Percentiles rank a stretch among this genome's conserved stretches.
These are phyloP conservation scores for Penicillium palitans DNA, from an alignment of 2,329 filamentous ascomycete species.

Conservation along the genomic window DNA sequence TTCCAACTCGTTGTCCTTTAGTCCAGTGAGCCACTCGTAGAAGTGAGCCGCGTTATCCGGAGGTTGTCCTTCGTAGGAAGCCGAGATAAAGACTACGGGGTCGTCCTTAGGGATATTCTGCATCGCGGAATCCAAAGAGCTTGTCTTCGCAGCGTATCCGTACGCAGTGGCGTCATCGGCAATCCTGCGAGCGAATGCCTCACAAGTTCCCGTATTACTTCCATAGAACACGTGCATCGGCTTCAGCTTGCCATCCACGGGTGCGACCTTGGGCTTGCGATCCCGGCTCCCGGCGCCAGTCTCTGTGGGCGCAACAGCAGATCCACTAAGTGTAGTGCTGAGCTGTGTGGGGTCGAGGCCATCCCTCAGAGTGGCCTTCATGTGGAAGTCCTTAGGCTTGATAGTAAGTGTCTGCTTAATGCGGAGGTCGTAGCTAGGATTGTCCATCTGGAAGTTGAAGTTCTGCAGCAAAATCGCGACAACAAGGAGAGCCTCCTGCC, in stretches of 20 bases:
- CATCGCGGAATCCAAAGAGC: constrained; percentile 62
- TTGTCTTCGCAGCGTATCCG: constrained; percentile 60
- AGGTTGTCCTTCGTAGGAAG: constrained; percentile 73
- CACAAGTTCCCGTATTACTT: constrained; percentile 73
- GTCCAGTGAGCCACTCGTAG: constrained; percentile 62
- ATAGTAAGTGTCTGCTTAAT: constrained; percentile 43
- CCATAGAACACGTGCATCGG: constrained; percentile 70
- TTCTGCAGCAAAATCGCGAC: constrained; percentile 68
- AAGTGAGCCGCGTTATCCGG: constrained; percentile 72
- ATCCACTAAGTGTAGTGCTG: constrained; percentile 38
- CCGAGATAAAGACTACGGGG: constrained; percentile 66
- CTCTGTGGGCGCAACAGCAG: constrained; percentile 11
- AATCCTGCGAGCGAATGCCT: constrained; percentile 65
- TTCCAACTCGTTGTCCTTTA: constrained; percentile 54
- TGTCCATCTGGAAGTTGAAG: constrained; percentile 65
- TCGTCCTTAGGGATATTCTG: constrained; percentile 60
- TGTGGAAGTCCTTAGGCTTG: constrained; percentile 58
- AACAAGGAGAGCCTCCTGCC: constrained; percentile 68
- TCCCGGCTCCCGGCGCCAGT: constrained; percentile 17
- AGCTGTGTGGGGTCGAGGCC: constrained; percentile 48
- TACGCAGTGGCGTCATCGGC: constrained; percentile 59
- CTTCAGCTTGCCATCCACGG: constrained; percentile 33
- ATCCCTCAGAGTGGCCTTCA: constrained; percentile 59
- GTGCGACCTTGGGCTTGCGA: constrained; percentile 21
- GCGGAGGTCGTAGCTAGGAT: constrained; percentile 52